A percentile compares a stretch with the other conserved stretches of the same genome.
phyloP scores from a whole-genome alignment of 2,329 filamentous ascomycete species.

The Fusarium incarnatum region DNA sequence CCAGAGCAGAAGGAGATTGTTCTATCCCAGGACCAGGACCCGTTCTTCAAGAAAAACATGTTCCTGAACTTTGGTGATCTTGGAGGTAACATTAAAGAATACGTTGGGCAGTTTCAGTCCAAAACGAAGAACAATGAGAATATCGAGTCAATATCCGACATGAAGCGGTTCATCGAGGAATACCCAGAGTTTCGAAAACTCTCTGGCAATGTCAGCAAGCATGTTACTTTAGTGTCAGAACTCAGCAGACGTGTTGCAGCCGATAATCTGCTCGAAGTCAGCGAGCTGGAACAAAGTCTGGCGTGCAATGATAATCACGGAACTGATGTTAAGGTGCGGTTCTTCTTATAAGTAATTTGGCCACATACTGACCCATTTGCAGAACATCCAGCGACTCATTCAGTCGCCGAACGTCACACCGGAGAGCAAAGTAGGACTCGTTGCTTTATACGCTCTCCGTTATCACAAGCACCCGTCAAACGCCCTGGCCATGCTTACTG shows the following conservation, averaged over 20 bases:
- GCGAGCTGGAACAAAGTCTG: conserved; percentile 94
- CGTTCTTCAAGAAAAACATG: conserved; percentile 99
- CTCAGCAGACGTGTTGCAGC: conserved; percentile 87
- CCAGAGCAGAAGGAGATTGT: conserved; percentile 95
- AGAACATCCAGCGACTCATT: conserved; percentile 88
- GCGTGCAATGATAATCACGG: conserved; percentile 97
- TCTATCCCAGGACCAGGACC: conserved; percentile 94
- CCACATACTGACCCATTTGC: conserved; percentile 39
- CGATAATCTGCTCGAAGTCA: conserved; percentile 92
- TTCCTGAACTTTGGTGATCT: conserved; percentile 97
- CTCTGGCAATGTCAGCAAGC: conserved; percentile 97
- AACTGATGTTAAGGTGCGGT: conserved; percentile 83
- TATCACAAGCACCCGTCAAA: conserved; percentile 90
- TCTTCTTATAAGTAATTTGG: background rate
- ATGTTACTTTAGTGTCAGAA: conserved; percentile 95
- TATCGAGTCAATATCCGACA: conserved; percentile 96
- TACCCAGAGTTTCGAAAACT: conserved; percentile 98
- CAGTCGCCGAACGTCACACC: conserved; percentile 80
- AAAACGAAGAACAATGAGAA: conserved; percentile 97
- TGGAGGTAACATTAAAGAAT: conserved; percentile 96
- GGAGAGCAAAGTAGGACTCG: conserved; percentile 88
- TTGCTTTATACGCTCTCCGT: conserved; percentile 93
- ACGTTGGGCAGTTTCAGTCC: conserved; percentile 97
- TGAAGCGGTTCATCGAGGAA: conserved; percentile 99
- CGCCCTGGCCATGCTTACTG: conserved; percentile 84